Base-by-base conservation (phyloP, 371 early-diverging fungal genomes). In the Mortierella sp. region DNA sequence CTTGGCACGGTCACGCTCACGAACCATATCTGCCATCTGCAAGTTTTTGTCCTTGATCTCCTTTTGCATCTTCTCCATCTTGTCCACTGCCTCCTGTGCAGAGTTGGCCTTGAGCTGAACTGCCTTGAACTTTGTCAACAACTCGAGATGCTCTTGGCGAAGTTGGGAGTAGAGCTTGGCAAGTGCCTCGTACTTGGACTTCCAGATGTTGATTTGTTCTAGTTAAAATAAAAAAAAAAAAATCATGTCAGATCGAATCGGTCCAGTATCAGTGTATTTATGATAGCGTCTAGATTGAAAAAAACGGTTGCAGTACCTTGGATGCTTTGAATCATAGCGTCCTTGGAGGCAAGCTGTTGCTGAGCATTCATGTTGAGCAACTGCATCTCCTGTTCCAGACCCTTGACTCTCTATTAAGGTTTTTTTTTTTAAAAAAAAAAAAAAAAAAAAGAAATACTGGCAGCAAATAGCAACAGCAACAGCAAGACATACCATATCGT, bases 81-180 rank as follows among this genome's bases (percentile, higher is more conserved):
- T 92, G 47, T 90, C 89, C 54, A 88, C 89, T 10, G 94, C 93
- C 77, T 95, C 94, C 54, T 89, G 88, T 2, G 94, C 96, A 69
- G 90, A 89, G 83, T 91, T 93, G 65, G 93, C 96, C 88, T 94
- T 93, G 71, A 94, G 86, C 72, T 94, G 94, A 9, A 91, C 90
- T 49, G 91, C 84, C 75, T 94, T 95, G 87, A 93, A 97, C 84
- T 96, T 96, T 67, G 90, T 91, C 74, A 98, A 85, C 45, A 98
- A 86, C 45, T 97, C 98, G 70, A 99, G 87, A 84, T 99, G 98
- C 73, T 97, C 98, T 83, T 97, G 96, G 65, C 99, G 93, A 57
- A 99, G 87, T 80, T 97, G 96, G 18, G 97, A 94, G 79, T 99
- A 99, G 37, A 98, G 86, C 74, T 96, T 96, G n/a, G 97, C 96